Conservation (phyloP, 257 asterid species). For the Catharanthus roseus region DNA sequence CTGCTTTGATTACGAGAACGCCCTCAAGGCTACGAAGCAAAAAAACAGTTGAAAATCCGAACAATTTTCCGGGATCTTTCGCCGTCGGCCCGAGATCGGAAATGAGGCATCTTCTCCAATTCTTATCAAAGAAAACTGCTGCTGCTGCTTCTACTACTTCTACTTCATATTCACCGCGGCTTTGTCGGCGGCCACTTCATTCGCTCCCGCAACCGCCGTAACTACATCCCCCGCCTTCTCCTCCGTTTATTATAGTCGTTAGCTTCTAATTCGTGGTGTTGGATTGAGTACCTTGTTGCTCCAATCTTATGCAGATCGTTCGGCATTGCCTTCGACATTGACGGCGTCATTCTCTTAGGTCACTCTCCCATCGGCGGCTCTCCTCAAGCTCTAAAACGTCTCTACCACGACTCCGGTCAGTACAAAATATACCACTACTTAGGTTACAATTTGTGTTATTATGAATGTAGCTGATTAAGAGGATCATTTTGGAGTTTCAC, state of each 20-base stretch:
- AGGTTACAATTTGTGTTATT: no score
- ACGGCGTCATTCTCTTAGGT: constrained; percentile 86
- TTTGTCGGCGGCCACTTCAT: constrained; percentile 7
- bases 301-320: constrained; percentile 30
- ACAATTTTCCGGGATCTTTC: background rate
- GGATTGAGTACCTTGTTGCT: background rate
- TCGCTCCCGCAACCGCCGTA: constrained; percentile 16
- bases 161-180: constrained; percentile 1
- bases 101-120: constrained; percentile 18
- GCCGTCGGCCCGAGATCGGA: background rate
- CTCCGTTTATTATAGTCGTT: background rate
- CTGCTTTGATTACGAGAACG: background rate
- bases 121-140: constrained; percentile 8
- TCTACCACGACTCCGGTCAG: constrained; percentile 59
- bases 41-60: background rate
- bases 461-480: no score
- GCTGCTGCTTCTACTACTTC: constrained; percentile 11
- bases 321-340: constrained; percentile 93
- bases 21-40: no score
- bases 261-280: background rate
- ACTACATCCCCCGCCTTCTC: background rate
- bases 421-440: background rate
- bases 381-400: constrained; percentile 65
- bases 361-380: constrained; percentile 75
- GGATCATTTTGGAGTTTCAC: no score